Conservation (phyloP, 805 yeast genomes). For the Vanderwaltozyma verrucispora region DNA sequence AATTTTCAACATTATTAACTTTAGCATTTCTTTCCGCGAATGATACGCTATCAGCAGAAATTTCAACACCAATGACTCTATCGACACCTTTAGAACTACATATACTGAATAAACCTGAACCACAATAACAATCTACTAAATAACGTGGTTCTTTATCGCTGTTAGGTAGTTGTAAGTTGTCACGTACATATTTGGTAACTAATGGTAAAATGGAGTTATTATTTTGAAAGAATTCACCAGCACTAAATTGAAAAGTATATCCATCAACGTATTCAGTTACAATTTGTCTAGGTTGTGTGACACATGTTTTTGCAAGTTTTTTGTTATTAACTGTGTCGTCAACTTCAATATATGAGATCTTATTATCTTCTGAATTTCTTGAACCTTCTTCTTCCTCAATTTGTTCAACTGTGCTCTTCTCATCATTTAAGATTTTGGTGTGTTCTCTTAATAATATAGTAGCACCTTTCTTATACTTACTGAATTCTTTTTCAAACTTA, state of each 20-base stretch:
- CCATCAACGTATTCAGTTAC: slow-evolving; percentile 72
- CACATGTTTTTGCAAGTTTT: slow-evolving; percentile 53
- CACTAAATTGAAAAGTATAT: slow-evolving; percentile 73
- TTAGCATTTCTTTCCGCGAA: slow-evolving; percentile 79
- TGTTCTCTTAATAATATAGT: slow-evolving; percentile 79
- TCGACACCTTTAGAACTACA: slow-evolving; percentile 77
- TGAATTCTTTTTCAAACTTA: slow-evolving; percentile 38
- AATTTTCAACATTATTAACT: slow-evolving; percentile 63
- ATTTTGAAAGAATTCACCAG: slow-evolving; percentile 95
- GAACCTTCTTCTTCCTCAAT: slow-evolving; percentile 38
- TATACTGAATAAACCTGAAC: slow-evolving; percentile 87
- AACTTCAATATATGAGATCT: slow-evolving; percentile 30
- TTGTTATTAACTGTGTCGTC: slow-evolving; percentile 22
- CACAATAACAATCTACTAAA: slow-evolving; percentile 92
- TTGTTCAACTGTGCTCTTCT: slow-evolving; percentile 24
- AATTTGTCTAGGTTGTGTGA: slow-evolving; percentile 65
- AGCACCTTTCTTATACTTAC: slow-evolving; percentile 62
- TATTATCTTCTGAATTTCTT: slow-evolving; percentile 26
- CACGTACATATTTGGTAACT: slow-evolving; percentile 72
- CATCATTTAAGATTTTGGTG: slow-evolving; percentile 33
- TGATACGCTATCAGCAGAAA: slow-evolving; percentile 79
- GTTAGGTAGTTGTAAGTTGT: slow-evolving; percentile 45
- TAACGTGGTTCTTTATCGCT: slow-evolving; percentile 44
- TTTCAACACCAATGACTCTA: slow-evolving; percentile 86
- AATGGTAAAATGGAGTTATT: slow-evolving; percentile 82